These are phyloP conservation scores for Phylloporus rhodoxanthus DNA, from an alignment of 768 basidiomycete genomes.

Conservation along the genomic window DNA sequence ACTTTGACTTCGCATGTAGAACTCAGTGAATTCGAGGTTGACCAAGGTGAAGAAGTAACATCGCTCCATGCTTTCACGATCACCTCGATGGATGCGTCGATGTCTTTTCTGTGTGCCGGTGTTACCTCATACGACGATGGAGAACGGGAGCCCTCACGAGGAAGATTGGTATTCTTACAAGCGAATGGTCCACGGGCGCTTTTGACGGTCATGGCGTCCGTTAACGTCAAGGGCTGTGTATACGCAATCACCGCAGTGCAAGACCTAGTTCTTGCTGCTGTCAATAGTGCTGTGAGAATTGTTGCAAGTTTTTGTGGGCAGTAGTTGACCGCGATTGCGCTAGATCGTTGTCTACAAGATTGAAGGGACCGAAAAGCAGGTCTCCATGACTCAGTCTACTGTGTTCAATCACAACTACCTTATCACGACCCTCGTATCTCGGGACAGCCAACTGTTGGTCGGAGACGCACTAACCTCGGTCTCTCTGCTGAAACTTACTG, in stretches of 20 bases:
- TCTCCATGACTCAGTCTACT: conserved; percentile 34
- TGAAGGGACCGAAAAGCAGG: conserved; percentile 30
- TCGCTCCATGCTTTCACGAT: conserved; percentile 37
- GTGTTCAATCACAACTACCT: conserved; percentile 83
- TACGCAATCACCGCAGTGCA: conserved; percentile 52
- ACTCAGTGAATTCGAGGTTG: conserved; percentile 27
- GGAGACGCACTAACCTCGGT: conserved; percentile 81
- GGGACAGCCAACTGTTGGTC: conserved; percentile 51
- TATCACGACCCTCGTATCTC: conserved; percentile 59
- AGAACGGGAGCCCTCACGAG: conserved; percentile 48
- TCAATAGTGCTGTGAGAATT: conserved; percentile 67
- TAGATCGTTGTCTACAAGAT: conserved; percentile 47
- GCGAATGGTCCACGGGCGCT: conserved; percentile 22
- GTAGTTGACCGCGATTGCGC: conserved; percentile 1
- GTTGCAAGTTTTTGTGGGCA: not conserved
- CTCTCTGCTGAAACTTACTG: conserved; percentile 53
- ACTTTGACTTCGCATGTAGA: conserved; percentile 11
- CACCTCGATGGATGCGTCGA: conserved; percentile 26
- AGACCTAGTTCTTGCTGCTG: conserved; percentile 56
- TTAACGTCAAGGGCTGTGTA: conserved; percentile 57
- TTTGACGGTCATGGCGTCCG: conserved; percentile 35
- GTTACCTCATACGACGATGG: conserved; percentile 37
- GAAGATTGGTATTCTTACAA: conserved; percentile 56
- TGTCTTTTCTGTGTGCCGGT: conserved; percentile 47
- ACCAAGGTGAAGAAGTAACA: conserved; percentile 57